Percentiles rank a stretch among this genome's conserved stretches.
These are phyloP conservation scores for Monosporascus ibericus DNA, from an alignment of 2,329 filamentous ascomycete genomes.

Conservation along the genomic window DNA sequence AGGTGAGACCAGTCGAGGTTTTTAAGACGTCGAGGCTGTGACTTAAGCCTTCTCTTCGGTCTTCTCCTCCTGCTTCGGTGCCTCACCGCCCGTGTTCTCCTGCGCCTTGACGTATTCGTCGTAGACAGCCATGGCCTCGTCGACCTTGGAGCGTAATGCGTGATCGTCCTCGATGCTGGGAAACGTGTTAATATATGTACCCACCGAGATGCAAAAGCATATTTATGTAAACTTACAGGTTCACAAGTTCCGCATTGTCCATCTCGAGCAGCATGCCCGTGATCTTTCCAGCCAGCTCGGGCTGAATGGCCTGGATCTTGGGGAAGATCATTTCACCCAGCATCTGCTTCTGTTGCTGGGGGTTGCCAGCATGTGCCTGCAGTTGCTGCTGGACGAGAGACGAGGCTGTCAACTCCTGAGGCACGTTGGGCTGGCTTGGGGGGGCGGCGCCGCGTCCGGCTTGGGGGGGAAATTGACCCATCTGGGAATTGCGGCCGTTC, in stretches of 20 bases:
- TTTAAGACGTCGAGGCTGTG: conserved; percentile 1
- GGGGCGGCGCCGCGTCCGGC: conserved; percentile 38
- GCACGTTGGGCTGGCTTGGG: conserved; percentile 27
- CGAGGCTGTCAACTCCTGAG: conserved; percentile 33
- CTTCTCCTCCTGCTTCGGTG: conserved; percentile 45
- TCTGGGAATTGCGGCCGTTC: conserved; percentile 36
- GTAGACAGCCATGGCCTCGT: conserved; percentile 94
- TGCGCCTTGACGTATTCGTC: conserved; percentile 98
- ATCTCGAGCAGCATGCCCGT: conserved; percentile 99
- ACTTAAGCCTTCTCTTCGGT: conserved; percentile 47
- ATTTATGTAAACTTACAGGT: conserved; percentile 67
- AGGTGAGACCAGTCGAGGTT: conserved; percentile 6
- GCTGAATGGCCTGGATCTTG: conserved; percentile 93
- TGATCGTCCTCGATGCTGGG: conserved; percentile 79
- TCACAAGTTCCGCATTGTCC: conserved; percentile 91
- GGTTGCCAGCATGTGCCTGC: conserved; percentile 39
- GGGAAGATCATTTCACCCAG: conserved; percentile 97
- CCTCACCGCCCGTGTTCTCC: conserved; percentile 28
- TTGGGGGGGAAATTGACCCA: conserved; percentile 38
- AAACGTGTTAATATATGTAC: conserved; percentile 16
- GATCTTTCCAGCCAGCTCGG: conserved; percentile 96
- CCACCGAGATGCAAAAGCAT: neutral
- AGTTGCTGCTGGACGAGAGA: conserved; percentile 54
- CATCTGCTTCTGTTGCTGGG: conserved; percentile 94
- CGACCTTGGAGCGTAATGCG: conserved; percentile 90